A percentile compares a stretch with the other conserved stretches of the same genome.
These are phyloP conservation scores for Pythium periplocum DNA, from an alignment of 352 stramenopile species.

Conservation along the genomic window DNA sequence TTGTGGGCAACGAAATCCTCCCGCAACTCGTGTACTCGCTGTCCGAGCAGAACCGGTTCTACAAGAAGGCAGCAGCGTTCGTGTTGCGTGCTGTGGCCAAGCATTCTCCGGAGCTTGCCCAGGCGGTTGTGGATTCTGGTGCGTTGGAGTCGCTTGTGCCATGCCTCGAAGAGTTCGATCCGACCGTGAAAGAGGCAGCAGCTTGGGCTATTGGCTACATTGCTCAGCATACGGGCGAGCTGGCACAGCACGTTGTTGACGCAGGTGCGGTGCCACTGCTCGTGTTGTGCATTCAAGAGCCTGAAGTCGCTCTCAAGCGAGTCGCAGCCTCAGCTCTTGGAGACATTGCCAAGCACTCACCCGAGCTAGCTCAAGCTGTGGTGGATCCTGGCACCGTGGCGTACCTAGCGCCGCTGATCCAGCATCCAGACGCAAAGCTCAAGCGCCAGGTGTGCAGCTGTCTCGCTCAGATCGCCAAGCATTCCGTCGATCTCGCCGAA, in stretches of 20 bases:
- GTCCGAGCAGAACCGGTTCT: constrained; percentile 93
- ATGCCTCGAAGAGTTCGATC: constrained; percentile 94
- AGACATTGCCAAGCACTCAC: constrained; percentile 95
- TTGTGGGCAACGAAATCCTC: constrained; percentile 95
- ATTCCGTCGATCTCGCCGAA: constrained; percentile 93
- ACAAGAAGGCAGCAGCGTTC: constrained; percentile 95
- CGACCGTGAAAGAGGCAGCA: constrained; percentile 92
- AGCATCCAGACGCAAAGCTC: constrained; percentile 92
- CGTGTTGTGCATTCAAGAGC: constrained; percentile 94
- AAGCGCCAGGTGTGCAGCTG: constrained; percentile 90
- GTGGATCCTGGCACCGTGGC: constrained; percentile 90
- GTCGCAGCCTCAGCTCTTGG: constrained; percentile 90
- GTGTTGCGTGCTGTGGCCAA: constrained; percentile 93
- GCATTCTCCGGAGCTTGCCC: constrained; percentile 92
- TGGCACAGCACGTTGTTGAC: constrained; percentile 93
- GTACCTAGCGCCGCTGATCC: constrained; percentile 92
- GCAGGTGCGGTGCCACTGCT: constrained; percentile 90
- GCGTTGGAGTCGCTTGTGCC: constrained; percentile 90
- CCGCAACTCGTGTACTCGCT: constrained; percentile 95
- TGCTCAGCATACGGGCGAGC: constrained; percentile 90
- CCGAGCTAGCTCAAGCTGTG: constrained; percentile 91
- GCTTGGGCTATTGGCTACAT: constrained; percentile 96
- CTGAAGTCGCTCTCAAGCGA: constrained; percentile 93
- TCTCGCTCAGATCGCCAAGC: constrained; percentile 94
- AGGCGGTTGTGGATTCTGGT: constrained; percentile 91